Conservation (phyloP, 2,329 filamentous ascomycete species). For the Fusarium sp. region DNA sequence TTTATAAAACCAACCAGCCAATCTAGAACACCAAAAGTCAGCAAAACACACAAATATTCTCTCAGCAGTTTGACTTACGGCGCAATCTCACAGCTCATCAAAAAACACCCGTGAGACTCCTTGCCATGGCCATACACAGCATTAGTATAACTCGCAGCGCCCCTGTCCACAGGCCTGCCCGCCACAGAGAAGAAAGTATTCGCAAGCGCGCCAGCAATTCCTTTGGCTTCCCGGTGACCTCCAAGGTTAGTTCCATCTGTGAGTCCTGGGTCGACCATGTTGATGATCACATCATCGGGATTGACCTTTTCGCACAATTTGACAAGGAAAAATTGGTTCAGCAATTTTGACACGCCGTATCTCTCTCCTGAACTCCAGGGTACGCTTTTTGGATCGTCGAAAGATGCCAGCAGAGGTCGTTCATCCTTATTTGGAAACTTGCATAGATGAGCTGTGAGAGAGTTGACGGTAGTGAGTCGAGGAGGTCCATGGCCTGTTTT, state of each 20-base stretch:
- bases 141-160: conserved; percentile 64
- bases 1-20: conserved; percentile 38
- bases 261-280: conserved; percentile 55
- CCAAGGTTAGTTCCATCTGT: conserved; percentile 48
- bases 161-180: conserved; percentile 55
- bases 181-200: conserved; percentile 35
- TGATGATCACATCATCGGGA: conserved; percentile 55
- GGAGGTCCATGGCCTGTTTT: conserved; percentile 13
- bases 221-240: conserved; percentile 27
- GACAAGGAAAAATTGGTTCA: conserved; percentile 56
- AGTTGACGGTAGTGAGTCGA: conserved; percentile 52
- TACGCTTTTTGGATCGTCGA: conserved; percentile 45
- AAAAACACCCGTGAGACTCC: conserved; percentile 66
- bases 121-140: conserved; percentile 61
- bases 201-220: conserved; percentile 6
- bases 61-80: conserved; percentile 26
- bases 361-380: conserved; percentile 44
- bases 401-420: conserved; percentile 50
- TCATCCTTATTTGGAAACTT: conserved; percentile 48
- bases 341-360: conserved; percentile 53
- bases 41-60: neutral
- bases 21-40: neutral
- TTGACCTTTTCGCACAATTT: conserved; percentile 57
- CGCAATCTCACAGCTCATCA: conserved; percentile 61
- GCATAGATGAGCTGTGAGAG: conserved; percentile 46